phyloP scores from a whole-genome alignment of 106 monocot species.

The Posidonia australis region DNA sequence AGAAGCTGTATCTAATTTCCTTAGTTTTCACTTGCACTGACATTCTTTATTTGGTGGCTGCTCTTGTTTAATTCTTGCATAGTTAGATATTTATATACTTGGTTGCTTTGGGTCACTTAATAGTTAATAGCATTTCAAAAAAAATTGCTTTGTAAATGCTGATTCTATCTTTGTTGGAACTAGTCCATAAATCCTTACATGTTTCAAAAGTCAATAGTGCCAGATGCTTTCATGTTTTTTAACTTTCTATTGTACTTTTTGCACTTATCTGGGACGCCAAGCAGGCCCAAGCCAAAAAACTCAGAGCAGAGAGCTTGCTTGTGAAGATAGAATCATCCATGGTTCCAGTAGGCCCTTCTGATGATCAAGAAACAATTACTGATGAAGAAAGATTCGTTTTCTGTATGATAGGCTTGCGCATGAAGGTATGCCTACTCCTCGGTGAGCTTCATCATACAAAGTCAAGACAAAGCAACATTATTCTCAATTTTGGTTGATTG shows the following conservation, averaged over 20 bases:
- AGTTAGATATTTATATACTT: no score
- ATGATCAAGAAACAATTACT: conserved; percentile 93
- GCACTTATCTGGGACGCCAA: background rate
- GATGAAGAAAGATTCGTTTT: conserved; percentile 94
- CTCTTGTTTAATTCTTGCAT: no score
- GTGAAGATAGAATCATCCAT: conserved; percentile 89
- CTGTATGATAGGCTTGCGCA: conserved; percentile 81
- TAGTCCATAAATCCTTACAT: no score
- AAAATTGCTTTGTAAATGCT: no score
- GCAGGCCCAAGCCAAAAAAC: conserved; percentile 66
- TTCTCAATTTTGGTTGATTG: conserved; percentile 7
- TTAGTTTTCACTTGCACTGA: no score
- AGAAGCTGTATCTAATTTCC: no score
- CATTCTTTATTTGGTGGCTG: no score
- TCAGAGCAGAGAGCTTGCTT: conserved; percentile 72
- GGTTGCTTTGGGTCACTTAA: no score
- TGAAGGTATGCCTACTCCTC: conserved; percentile 91
- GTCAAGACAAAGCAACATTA: background rate
- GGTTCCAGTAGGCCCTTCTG: conserved; percentile 76
- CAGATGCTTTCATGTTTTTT: no score
- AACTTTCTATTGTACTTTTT: background rate
- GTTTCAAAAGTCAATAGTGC: no score
- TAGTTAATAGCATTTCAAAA: no score
- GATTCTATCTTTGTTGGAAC: no score
- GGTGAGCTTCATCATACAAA: conserved; percentile 35